phyloP scores from a whole-genome alignment of 2,329 filamentous ascomycete genomes.

The Colletotrichum eremochloae region DNA sequence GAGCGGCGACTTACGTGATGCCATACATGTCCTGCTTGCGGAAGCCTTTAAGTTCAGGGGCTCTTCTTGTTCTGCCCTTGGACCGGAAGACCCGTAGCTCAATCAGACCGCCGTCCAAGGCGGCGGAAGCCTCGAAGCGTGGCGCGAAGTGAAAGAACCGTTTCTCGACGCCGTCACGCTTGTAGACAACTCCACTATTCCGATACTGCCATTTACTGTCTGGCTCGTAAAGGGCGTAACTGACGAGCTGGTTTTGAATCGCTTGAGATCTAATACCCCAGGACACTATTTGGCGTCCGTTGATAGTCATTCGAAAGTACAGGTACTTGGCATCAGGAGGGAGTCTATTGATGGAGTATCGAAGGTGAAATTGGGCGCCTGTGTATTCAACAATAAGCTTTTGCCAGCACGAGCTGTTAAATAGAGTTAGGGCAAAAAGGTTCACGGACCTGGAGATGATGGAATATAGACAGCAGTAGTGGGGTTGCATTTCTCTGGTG shows the following conservation, averaged over 20 bases:
- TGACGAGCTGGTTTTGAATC: constrained; percentile 55
- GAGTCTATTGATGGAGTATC: constrained; percentile 58
- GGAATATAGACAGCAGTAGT: constrained; percentile 69
- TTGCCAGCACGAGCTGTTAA: not conserved
- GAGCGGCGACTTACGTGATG: constrained; percentile 61
- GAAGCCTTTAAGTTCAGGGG: constrained; percentile 58
- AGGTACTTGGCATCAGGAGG: constrained; percentile 55
- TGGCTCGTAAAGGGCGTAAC: constrained; percentile 64
- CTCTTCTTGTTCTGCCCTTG: constrained; percentile 59
- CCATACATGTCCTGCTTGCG: constrained; percentile 64
- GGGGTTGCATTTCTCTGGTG: constrained; percentile 53
- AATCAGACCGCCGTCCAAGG: constrained; percentile 68
- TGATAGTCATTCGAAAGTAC: constrained; percentile 69
- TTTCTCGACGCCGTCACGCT: constrained; percentile 59
- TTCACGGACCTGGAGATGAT: constrained; percentile 62
- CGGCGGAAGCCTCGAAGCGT: constrained; percentile 54
- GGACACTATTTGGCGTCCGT: constrained; percentile 64
- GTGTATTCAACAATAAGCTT: constrained; percentile 23
- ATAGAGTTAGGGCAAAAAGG: not conserved
- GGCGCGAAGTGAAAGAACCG: constrained; percentile 65
- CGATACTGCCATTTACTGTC: constrained; percentile 56
- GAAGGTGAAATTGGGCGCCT: constrained; percentile 68
- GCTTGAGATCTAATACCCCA: constrained; percentile 63
- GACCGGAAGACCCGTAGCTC: constrained; percentile 67
- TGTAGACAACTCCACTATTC: constrained; percentile 51